Evolutionary conservation across 352 stramenopile genomes (phyloP).

Genomic region (Globisporangium apiculatum): DNA sequence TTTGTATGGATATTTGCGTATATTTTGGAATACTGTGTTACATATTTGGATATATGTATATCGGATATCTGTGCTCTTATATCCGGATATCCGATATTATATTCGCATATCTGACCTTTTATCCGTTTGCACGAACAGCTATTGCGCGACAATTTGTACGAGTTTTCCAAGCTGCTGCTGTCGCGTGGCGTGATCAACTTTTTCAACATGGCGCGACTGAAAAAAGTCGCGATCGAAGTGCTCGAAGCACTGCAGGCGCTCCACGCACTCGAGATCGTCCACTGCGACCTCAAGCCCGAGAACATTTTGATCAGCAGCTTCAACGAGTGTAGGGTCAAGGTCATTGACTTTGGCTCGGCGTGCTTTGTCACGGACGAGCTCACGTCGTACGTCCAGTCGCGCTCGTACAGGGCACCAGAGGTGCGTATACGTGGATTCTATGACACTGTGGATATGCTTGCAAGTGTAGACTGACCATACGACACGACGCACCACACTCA

Average conservation of each 20-base stretch:
- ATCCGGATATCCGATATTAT: too few relatives aligned
- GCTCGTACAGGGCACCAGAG: conserved; percentile 96
- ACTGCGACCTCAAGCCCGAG: conserved; percentile 99
- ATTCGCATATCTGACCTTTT: too few relatives aligned
- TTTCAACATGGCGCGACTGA: conserved; percentile 91
- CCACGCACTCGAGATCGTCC: conserved; percentile 90
- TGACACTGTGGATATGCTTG: conserved; percentile 18
- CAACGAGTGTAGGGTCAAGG: conserved; percentile 90
- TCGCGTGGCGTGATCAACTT: conserved; percentile 85
- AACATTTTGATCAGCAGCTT: conserved; percentile 92
- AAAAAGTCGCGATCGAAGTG: conserved; percentile 94
- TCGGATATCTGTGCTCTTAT: too few relatives aligned
- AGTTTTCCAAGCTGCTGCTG: conserved; percentile 90
- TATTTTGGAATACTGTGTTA: too few relatives aligned
- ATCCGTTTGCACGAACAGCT: conserved; percentile 35
- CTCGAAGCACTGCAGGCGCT: conserved; percentile 86
- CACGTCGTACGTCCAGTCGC: conserved; percentile 96
- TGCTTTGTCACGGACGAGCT: conserved; percentile 94
- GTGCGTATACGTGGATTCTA: conserved; percentile 31
- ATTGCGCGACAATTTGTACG: conserved; percentile 96
- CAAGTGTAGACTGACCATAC: background rate
- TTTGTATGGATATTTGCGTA: too few relatives aligned
- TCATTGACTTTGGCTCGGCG: conserved; percentile 98
- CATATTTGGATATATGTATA: too few relatives aligned
- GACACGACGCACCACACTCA: conserved; percentile 6